Conservation (phyloP, 306 rosid genomes). For the Vigna reflexopilosa region DNA sequence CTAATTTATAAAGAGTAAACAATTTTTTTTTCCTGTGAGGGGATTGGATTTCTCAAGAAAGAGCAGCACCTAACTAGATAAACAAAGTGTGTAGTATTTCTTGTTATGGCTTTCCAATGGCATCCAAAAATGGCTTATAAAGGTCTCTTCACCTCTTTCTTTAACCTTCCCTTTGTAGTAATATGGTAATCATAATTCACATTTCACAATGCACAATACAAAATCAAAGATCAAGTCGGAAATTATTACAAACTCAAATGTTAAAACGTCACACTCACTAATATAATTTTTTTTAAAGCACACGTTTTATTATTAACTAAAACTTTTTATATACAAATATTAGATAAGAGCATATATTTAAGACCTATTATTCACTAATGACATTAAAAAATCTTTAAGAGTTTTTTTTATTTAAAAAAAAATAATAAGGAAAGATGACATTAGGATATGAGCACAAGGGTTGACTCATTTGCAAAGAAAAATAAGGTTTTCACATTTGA, state of each 20-base stretch:
- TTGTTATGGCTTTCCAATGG: slow-evolving; percentile 28
- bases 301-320: too few species aligned
- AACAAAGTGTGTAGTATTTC: slow-evolving; percentile 21
- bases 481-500: neutral
- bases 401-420: too few species aligned
- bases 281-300: too few species aligned
- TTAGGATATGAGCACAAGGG: neutral
- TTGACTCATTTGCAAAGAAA: neutral
- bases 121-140: slow-evolving; percentile 32
- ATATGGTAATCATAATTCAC: slow-evolving; percentile 28
- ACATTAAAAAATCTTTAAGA: neutral
- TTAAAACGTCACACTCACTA: too few species aligned
- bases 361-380: too few species aligned
- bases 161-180: slow-evolving; percentile 38
- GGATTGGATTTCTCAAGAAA: neutral
- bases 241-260: too few species aligned
- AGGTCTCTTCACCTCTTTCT: slow-evolving; percentile 43
- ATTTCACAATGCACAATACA: too few species aligned
- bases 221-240: too few species aligned
- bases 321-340: too few species aligned
- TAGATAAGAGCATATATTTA: too few species aligned
- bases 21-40: too few species aligned
- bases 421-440: neutral
- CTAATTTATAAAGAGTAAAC: too few species aligned
- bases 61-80: slow-evolving; percentile 23